These are phyloP conservation scores for Stachybotrys chlorohalonatus DNA, from an alignment of 2,329 filamentous ascomycete species.

Conservation along the genomic window DNA sequence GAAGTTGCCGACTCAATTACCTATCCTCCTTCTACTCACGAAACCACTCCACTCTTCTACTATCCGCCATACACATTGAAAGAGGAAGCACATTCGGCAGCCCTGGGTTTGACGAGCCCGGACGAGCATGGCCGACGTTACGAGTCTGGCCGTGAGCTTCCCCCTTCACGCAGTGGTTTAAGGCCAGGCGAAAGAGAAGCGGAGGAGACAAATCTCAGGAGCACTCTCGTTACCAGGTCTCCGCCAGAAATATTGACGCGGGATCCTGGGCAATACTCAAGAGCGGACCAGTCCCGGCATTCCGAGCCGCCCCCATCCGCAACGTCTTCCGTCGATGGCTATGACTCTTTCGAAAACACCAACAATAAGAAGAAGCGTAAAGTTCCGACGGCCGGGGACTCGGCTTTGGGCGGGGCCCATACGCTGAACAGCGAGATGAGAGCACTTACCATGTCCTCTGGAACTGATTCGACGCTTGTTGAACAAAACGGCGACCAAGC, in stretches of 20 bases:
- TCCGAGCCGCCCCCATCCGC: slow-evolving; percentile 52
- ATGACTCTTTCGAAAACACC: slow-evolving; percentile 95
- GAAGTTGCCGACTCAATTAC: slow-evolving; percentile 75
- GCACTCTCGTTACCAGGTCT: slow-evolving; percentile 33
- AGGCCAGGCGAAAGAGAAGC: slow-evolving; percentile 53
- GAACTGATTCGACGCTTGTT: slow-evolving; percentile 14
- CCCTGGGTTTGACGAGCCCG: slow-evolving; percentile 10
- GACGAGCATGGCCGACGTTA: slow-evolving; percentile 11
- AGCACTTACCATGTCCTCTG: slow-evolving; percentile 14
- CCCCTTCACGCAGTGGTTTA: slow-evolving; percentile 24
- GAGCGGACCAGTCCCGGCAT: slow-evolving; percentile 35
- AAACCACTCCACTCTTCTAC: slow-evolving; percentile 64
- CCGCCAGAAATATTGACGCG: slow-evolving; percentile 36
- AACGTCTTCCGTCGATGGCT: slow-evolving; percentile 69
- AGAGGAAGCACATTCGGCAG: slow-evolving; percentile 26
- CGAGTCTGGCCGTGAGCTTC: slow-evolving; percentile 14
- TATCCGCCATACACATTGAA: slow-evolving; percentile 45
- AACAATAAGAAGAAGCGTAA: slow-evolving; percentile 99
- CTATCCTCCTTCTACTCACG: slow-evolving; percentile 69
- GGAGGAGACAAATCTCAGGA: slow-evolving; percentile 35
- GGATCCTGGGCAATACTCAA: slow-evolving; percentile 30
- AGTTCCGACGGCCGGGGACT: slow-evolving; percentile 79
- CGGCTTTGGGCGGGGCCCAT: slow-evolving; percentile 37
- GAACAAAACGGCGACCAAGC: slow-evolving; percentile 18
- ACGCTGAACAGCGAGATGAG: slow-evolving; percentile 31